Base-by-base conservation (phyloP, 805 yeast genomes). In the Candida nanaspora region DNA sequence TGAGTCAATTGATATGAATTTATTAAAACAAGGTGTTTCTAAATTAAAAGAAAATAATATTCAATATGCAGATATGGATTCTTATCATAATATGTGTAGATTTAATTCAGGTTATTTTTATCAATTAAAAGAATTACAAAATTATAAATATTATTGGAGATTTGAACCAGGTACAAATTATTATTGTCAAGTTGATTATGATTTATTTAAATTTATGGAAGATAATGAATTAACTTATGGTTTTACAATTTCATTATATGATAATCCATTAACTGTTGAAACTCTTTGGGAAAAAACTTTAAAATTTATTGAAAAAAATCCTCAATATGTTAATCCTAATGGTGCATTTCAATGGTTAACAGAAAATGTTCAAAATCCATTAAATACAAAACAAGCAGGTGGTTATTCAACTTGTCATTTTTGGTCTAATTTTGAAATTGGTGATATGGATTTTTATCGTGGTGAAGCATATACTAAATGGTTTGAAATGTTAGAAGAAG, bases 71-170 rank as follows among this genome's bases (percentile, higher is more conserved):
- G 82, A 70, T 42, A 70, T 82, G 13, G 80, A 74, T 46, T 71
- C 88, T 15, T 87, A 86, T 65, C 78, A 95, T 56, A 91, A 85
- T 63, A 85, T 88, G 95, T 87, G 95, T 62, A 75, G 96, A 49
- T 87, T 75, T 62, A 88, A 84, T 61, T 76, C 88, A 15, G 95
- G 95, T 0, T 82, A 82, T 59, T 83, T 86, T 67, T 86, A 79
- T 74, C 71, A 82, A 58, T 86, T 85, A 56, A 76, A 74, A 39
- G 62, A 79, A 38, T 55, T 87, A 61, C 64, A 69, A 44, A 75
- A 78, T 21, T 88, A 81, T 70, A 85, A 82, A 54, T 87, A 82
- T 74, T 86, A 86, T 70, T 88, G 96, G 96, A 79, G 95, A 62
- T 89, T 88, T 29, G 96, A 88, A 64, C 96, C 96, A 13, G 82